Conservation (phyloP, 805 yeast species). For the Kregervanrija fluxuum region DNA sequence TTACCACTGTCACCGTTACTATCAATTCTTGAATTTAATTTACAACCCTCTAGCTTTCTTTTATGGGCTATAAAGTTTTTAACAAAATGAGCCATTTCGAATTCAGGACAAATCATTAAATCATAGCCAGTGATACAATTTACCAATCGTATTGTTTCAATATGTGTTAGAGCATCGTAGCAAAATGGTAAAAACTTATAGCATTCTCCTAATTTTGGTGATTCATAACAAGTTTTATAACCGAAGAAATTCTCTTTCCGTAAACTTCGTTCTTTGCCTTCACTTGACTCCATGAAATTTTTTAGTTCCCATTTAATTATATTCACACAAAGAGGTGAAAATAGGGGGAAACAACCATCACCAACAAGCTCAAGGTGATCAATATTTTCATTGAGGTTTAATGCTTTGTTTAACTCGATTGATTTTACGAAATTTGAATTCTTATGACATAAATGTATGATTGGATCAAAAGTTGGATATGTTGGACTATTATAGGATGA, state of each 20-base stretch:
- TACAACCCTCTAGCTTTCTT: not conserved
- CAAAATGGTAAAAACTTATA: conserved; percentile 37
- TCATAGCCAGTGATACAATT: conserved; percentile 47
- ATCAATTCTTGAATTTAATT: conserved; percentile 1
- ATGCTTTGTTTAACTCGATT: conserved; percentile 6
- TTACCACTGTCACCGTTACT: not conserved
- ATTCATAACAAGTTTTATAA: conserved; percentile 12
- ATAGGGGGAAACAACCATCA: conserved; percentile 33
- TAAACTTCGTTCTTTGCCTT: conserved; percentile 13
- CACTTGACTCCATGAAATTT: conserved; percentile 27
- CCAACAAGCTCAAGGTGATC: conserved; percentile 20
- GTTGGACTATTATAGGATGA: no score
- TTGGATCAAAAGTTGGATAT: conserved; percentile 19
- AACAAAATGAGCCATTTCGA: conserved; percentile 42
- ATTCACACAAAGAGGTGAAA: conserved; percentile 36
- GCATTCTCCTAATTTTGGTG: conserved; percentile 24
- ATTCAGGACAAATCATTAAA: conserved; percentile 39
- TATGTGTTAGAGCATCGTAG: conserved; percentile 46
- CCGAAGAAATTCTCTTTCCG: not conserved
- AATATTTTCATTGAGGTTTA: conserved; percentile 11
- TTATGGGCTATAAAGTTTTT: conserved; percentile 2
- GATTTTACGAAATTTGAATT: conserved; percentile 11
- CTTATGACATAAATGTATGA: conserved; percentile 16
- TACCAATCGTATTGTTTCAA: conserved; percentile 39
- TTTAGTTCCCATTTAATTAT: conserved; percentile 35